Conservation (phyloP, 2,329 filamentous ascomycete species). For the Neonectria faginata region DNA sequence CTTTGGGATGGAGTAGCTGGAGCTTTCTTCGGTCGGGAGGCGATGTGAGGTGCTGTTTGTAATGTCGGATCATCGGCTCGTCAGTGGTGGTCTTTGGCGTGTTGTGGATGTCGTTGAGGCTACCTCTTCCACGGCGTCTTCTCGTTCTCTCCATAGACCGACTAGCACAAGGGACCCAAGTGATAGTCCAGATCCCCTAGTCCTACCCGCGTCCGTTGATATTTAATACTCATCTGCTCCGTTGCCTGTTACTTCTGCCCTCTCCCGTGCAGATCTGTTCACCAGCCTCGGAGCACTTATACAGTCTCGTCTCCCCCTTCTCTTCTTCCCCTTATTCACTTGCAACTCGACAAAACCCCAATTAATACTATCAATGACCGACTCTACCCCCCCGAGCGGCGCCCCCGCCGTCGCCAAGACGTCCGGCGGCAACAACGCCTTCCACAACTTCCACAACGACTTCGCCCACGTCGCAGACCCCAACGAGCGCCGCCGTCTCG, state of each 20-base stretch:
- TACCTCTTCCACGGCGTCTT: not conserved
- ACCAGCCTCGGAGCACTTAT: not conserved
- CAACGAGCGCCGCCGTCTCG: constrained; percentile 82
- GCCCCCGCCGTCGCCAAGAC: constrained; percentile 58
- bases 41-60: not conserved
- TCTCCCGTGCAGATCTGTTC: constrained; percentile 9
- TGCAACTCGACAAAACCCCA: not conserved
- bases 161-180: not conserved
- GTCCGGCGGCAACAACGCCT: constrained; percentile 74
- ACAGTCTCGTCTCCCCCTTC: constrained; percentile 5
- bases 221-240: constrained; percentile 17
- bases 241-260: not conserved
- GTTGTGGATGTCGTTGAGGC: not conserved
- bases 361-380: constrained; percentile 32
- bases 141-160: not conserved
- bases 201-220: constrained; percentile 5
- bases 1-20: not conserved
- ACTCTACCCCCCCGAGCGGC: constrained; percentile 15
- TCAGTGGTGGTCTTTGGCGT: not conserved
- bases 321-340: not conserved
- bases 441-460: constrained; percentile 83
- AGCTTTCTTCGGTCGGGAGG: not conserved
- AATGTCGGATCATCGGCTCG: not conserved
- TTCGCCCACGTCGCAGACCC: constrained; percentile 74
- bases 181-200: not conserved